phyloP scores from a whole-genome alignment of 2,329 filamentous ascomycete genomes.

The Torrubiellomyces zombiae region DNA sequence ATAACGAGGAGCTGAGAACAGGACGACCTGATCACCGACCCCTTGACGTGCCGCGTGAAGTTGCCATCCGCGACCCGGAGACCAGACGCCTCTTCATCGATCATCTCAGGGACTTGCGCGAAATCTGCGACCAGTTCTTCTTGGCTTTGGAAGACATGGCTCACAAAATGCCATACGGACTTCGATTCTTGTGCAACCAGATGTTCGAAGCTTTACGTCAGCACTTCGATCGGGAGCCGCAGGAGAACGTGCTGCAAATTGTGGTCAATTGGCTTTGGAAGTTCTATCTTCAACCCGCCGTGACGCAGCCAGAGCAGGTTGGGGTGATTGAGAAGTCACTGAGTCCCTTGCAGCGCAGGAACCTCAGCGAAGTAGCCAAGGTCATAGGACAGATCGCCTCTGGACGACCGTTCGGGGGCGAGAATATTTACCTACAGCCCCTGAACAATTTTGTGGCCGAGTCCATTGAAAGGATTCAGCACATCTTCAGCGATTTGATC shows the following conservation, averaged over 20 bases:
- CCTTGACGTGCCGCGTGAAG: slow-evolving; percentile 72
- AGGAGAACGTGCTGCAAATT: slow-evolving; percentile 61
- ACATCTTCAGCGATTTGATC: slow-evolving; percentile 64
- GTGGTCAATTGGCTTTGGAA: slow-evolving; percentile 89
- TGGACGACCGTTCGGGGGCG: slow-evolving; percentile 80
- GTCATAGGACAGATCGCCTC: slow-evolving; percentile 77
- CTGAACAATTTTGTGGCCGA: slow-evolving; percentile 83
- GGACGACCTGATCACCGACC: slow-evolving; percentile 67
- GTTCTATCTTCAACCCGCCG: slow-evolving; percentile 77
- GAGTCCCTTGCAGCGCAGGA: slow-evolving; percentile 82
- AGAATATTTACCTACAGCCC: slow-evolving; percentile 90
- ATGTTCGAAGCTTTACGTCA: slow-evolving; percentile 63
- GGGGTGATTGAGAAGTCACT: slow-evolving; percentile 83
- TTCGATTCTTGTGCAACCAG: slow-evolving; percentile 75
- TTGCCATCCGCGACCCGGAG: slow-evolving; percentile 91
- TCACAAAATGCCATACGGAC: slow-evolving; percentile 80
- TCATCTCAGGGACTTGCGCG: slow-evolving; percentile 80
- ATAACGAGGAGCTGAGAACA: slow-evolving; percentile 90
- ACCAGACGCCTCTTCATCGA: slow-evolving; percentile 87
- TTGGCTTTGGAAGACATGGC: slow-evolving; percentile 64
- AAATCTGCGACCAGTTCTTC: slow-evolving; percentile 88
- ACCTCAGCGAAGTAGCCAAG: slow-evolving; percentile 78
- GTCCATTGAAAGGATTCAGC: slow-evolving; percentile 61
- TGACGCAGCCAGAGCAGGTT: slow-evolving; percentile 80
- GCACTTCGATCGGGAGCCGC: slow-evolving; percentile 67